Conservation (phyloP, 106 monocot genomes). For the Phalaenopsis aphrodite region DNA sequence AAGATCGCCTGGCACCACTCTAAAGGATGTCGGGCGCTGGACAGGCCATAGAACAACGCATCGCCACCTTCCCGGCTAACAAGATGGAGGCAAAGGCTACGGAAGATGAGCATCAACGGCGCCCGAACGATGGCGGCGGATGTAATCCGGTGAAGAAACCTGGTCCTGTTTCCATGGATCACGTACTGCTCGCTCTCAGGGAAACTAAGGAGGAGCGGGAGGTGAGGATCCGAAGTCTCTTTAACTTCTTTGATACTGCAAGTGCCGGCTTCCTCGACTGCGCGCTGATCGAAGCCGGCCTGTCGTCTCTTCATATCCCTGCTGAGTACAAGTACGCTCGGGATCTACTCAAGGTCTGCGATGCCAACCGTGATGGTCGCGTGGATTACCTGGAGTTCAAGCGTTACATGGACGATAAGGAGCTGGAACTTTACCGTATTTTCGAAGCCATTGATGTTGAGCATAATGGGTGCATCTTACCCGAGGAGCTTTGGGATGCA, state of each 20-base stretch:
- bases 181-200: slow-evolving; percentile 75
- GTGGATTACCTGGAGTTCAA: slow-evolving; percentile 77
- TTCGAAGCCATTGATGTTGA: slow-evolving; percentile 92
- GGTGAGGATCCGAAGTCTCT: slow-evolving; percentile 70
- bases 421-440: slow-evolving; percentile 87
- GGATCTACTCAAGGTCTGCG: slow-evolving; percentile 78
- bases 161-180: slow-evolving; percentile 64
- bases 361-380: slow-evolving; percentile 59
- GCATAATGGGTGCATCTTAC: slow-evolving; percentile 92
- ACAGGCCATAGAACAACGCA: background rate
- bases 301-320: slow-evolving; percentile 58
- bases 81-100: background rate
- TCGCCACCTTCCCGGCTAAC: slow-evolving; percentile 6
- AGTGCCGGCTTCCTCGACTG: slow-evolving; percentile 53
- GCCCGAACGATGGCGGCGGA: slow-evolving; percentile 23
- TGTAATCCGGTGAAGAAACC: slow-evolving; percentile 42
- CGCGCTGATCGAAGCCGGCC: slow-evolving; percentile 66
- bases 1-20: background rate
- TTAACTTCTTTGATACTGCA: slow-evolving; percentile 65
- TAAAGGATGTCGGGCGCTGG: slow-evolving; percentile 8
- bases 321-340: slow-evolving; percentile 88
- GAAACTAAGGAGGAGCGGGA: slow-evolving; percentile 84
- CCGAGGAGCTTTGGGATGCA: slow-evolving; percentile 90
- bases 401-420: slow-evolving; percentile 83
- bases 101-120: background rate